Evolutionary conservation across 1,284 basidiomycete genomes (phyloP).

Genomic region (Hypsizygus ulmarius): DNA sequence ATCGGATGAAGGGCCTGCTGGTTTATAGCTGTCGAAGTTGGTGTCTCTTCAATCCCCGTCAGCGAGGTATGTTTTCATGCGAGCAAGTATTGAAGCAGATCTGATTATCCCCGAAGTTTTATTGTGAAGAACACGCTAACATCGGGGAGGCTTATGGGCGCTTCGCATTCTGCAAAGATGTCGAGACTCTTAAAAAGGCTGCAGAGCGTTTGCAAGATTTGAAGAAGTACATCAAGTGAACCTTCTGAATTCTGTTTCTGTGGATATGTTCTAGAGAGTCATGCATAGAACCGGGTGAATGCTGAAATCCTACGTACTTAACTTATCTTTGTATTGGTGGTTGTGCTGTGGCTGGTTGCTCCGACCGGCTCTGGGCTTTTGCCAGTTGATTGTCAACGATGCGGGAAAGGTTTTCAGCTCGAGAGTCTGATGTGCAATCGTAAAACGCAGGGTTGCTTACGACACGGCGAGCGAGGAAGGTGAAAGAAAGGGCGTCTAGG

Average conservation of each 20-base stretch:
- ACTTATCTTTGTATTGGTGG: not conserved
- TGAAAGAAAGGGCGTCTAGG: conserved; percentile 78
- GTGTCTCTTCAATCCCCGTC: conserved; percentile 90
- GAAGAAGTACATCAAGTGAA: conserved; percentile 56
- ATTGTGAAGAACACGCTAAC: conserved; percentile 77
- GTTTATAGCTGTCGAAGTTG: conserved; percentile 87
- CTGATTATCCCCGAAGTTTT: conserved; percentile 59
- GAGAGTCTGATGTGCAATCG: conserved; percentile 45
- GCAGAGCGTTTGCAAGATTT: conserved; percentile 75
- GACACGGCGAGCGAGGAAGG: conserved; percentile 75
- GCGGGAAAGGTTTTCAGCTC: conserved; percentile 61
- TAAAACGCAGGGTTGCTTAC: conserved; percentile 88
- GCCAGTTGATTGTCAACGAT: conserved; percentile 63
- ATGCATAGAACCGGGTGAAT: not conserved
- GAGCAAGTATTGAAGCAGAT: not conserved
- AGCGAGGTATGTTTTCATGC: conserved; percentile 70
- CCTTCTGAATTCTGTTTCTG: not conserved
- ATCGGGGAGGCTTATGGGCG: conserved; percentile 87
- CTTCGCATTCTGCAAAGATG: conserved; percentile 93
- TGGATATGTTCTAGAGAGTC: conserved; percentile 9
- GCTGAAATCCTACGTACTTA: not conserved
- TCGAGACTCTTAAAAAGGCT: conserved; percentile 76
- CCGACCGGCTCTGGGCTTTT: conserved; percentile 13
- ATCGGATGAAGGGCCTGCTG: conserved; percentile 65
- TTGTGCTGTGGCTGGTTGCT: not conserved